Evolutionary conservation across 257 asterid genomes (phyloP).

Genomic region (Solanum pimpinellifolium): DNA sequence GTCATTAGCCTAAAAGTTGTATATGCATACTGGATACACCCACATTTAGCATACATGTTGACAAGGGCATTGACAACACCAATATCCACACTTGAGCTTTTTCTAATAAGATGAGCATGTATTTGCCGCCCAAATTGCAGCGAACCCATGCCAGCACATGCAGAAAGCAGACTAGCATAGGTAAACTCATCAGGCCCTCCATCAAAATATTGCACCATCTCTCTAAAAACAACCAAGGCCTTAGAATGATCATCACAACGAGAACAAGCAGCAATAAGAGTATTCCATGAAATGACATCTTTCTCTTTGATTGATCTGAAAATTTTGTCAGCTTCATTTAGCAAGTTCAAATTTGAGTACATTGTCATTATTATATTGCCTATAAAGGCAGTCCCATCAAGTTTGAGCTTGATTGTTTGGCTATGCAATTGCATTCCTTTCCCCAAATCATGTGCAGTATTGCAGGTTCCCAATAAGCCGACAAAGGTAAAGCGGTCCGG

Average conservation of each 20-base stretch:
- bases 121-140: conserved; percentile 46
- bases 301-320: conserved; percentile 34
- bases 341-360: conserved; percentile 37
- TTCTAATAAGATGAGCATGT: conserved; percentile 44
- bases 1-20: conserved; percentile 35
- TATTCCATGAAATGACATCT: conserved; percentile 67
- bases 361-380: conserved; percentile 45
- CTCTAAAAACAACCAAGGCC: conserved; percentile 40
- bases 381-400: conserved; percentile 33
- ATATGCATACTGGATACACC: conserved; percentile 21
- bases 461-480: conserved; percentile 42
- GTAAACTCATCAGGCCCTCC: conserved; percentile 41
- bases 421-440: conserved; percentile 47
- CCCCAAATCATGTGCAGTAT: conserved; percentile 16
- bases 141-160: conserved; percentile 46
- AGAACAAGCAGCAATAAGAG: conserved; percentile 40
- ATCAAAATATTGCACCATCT: conserved; percentile 26
- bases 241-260: conserved; percentile 34
- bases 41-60: conserved; percentile 76
- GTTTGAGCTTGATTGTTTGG: conserved; percentile 43
- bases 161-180: conserved; percentile 52
- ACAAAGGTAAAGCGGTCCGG: conserved; percentile 71
- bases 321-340: conserved; percentile 34
- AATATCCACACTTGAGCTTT: conserved; percentile 28
- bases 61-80: conserved; percentile 53